A percentile compares a stretch with the other conserved stretches of the same genome.
Conservation (phyloP, 495 filamentous ascomycete species). For the Schizothecium vesticola region DNA sequence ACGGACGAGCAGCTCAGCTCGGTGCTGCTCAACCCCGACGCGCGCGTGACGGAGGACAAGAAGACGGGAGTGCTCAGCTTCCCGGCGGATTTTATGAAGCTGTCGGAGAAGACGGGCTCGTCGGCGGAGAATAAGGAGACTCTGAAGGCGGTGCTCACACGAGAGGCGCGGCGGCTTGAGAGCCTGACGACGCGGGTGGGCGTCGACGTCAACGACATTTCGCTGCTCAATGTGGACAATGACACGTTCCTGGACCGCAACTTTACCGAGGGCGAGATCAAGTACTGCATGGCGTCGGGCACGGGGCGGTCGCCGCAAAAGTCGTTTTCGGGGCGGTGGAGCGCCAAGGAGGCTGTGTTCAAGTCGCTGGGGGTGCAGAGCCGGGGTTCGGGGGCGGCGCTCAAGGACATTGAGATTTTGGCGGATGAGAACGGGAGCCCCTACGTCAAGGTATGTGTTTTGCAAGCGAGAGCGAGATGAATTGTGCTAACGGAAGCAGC, state of each 20-base stretch:
- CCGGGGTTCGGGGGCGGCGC: conserved; percentile 77
- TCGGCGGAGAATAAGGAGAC: conserved; percentile 52
- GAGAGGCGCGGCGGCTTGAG: conserved; percentile 59
- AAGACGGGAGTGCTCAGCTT: conserved; percentile 74
- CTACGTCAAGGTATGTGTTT: conserved; percentile 68
- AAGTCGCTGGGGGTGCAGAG: conserved; percentile 88
- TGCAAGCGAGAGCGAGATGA: conserved; percentile 4
- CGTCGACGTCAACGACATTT: conserved; percentile 84
- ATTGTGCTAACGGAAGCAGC: conserved; percentile 50
- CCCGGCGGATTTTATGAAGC: conserved; percentile 57
- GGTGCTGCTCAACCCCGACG: conserved; percentile 92
- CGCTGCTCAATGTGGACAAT: conserved; percentile 82
- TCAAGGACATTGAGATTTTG: conserved; percentile 93
- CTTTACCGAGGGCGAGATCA: conserved; percentile 76
- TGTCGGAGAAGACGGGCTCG: conserved; percentile 38
- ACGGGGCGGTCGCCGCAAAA: conserved; percentile 59
- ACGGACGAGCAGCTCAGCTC: conserved; percentile 75
- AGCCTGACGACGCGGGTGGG: conserved; percentile 73
- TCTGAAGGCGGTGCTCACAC: conserved; percentile 55
- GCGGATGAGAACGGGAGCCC: conserved; percentile 77
- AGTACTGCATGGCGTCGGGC: conserved; percentile 73
- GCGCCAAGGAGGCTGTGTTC: conserved; percentile 97
- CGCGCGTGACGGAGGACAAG: conserved; percentile 77
- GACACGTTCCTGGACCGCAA: conserved; percentile 93
- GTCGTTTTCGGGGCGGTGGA: conserved; percentile 90